These are phyloP conservation scores for Chloroidium sp. DNA, from an alignment of 163 green algal species.

Conservation along the genomic window DNA sequence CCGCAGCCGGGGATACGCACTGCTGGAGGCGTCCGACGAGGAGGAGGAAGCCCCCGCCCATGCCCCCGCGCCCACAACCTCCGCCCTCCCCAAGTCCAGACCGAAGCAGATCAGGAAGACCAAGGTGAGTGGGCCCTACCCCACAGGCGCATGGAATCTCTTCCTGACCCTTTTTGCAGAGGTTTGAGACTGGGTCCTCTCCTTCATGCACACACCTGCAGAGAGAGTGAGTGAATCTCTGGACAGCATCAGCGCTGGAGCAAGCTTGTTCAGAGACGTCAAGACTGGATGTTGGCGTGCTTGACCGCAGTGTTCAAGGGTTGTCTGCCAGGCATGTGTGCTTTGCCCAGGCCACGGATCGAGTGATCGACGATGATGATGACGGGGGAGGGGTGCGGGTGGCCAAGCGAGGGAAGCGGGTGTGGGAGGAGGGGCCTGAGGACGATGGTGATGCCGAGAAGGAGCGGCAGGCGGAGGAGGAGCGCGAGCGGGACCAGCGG, in stretches of 20 bases:
- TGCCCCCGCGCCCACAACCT: constrained; percentile 19
- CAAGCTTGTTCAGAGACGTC: background rate
- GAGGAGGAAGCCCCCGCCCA: constrained; percentile 10
- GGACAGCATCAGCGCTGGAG: background rate
- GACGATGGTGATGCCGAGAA: constrained; percentile 8
- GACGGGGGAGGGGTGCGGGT: too few species aligned
- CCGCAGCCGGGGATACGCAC: constrained; percentile 26
- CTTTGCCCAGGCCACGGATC: constrained; percentile 5
- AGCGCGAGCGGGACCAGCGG: constrained; percentile 16
- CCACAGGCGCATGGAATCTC: too few species aligned
- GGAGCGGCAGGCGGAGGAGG: constrained; percentile 10
- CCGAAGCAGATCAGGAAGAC: constrained; percentile 13
- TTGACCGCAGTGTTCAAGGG: too few species aligned
- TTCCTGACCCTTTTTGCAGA: too few species aligned
- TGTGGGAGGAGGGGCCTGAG: constrained; percentile 30
- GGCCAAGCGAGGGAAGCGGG: constrained; percentile 19
- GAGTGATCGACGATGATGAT: constrained; percentile 3
- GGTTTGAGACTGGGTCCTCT: too few species aligned
- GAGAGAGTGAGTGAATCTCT: constrained; percentile 1
- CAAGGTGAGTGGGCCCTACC: background rate
- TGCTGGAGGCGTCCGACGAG: constrained; percentile 30
- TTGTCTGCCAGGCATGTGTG: too few species aligned
- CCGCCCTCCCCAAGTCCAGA: constrained; percentile 9
- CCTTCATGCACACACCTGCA: background rate
- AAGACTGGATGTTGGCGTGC: too few species aligned